These are phyloP conservation scores for Isoetes taiwanensis DNA, from an alignment of 75 land plant genomes.

Conservation along the genomic window DNA sequence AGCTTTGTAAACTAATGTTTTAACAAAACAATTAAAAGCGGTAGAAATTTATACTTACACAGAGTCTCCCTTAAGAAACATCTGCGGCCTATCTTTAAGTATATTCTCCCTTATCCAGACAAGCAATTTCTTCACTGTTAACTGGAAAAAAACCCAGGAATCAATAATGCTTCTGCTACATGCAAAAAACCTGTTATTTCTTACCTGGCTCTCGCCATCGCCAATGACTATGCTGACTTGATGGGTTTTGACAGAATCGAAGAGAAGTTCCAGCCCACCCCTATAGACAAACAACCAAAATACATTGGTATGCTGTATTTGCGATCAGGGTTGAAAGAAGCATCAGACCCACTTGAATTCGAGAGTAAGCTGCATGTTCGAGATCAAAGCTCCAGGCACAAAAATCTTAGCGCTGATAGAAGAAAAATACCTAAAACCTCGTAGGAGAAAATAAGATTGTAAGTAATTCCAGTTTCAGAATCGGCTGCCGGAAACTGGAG, in stretches of 20 bases:
- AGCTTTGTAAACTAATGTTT: too few relatives aligned
- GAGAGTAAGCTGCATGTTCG: conserved; percentile 14
- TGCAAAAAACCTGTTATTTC: background rate
- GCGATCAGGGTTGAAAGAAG: background rate
- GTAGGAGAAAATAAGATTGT: too few relatives aligned
- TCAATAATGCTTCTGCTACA: too few relatives aligned
- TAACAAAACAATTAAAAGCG: too few relatives aligned
- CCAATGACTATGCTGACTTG: conserved; percentile 39
- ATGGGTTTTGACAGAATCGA: conserved; percentile 64
- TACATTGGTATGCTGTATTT: too few relatives aligned
- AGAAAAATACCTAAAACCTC: too few relatives aligned
- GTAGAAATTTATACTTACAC: conserved; percentile 64
- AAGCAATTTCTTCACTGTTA: conserved; percentile 60
- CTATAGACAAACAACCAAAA: too few relatives aligned
- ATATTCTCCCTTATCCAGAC: conserved; percentile 65
- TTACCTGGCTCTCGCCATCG: conserved; percentile 41
- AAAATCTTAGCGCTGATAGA: too few relatives aligned
- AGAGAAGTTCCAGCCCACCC: conserved; percentile 88
- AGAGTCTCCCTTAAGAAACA: conserved; percentile 87
- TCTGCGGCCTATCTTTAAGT: conserved; percentile 88
- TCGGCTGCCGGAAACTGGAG: too few relatives aligned
- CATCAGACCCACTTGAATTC: conserved; percentile 14
- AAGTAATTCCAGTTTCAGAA: too few relatives aligned
- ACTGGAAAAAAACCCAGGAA: too few relatives aligned
- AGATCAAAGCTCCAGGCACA: too few relatives aligned